Conservation (phyloP, 2,329 filamentous ascomycete genomes). For the Trichoderma sp. region DNA sequence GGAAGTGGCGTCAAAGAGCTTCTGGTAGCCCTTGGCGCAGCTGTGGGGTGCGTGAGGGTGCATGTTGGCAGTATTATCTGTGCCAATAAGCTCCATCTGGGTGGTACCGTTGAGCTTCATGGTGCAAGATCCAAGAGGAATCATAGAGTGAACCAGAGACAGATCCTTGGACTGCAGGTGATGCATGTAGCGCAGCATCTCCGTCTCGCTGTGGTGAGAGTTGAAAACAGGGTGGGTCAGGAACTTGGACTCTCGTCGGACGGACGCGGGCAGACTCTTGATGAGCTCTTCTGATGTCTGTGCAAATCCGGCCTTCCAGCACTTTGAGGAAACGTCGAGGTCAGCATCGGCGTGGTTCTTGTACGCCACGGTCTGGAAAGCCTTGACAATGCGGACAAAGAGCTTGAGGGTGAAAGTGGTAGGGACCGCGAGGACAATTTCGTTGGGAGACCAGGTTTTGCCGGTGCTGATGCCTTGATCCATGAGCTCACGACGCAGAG, state of each 20-base stretch:
- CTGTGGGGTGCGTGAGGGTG: conserved; percentile 76
- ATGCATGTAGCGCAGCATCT: conserved; percentile 90
- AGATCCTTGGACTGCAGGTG: conserved; percentile 93
- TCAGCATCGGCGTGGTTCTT: conserved; percentile 34
- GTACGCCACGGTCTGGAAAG: conserved; percentile 37
- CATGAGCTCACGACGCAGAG: conserved; percentile 47
- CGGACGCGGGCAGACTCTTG: conserved; percentile 54
- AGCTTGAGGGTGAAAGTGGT: conserved; percentile 35
- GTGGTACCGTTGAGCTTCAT: conserved; percentile 97
- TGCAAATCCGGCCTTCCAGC: conserved; percentile 46
- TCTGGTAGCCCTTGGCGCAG: conserved; percentile 68
- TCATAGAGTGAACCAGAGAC: conserved; percentile 95
- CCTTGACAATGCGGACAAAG: conserved; percentile 33
- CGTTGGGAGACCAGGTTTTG: conserved; percentile 51
- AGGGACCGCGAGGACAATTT: conserved; percentile 37
- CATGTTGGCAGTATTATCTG: conserved; percentile 73
- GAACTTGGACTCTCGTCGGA: conserved; percentile 74
- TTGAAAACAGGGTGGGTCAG: conserved; percentile 94
- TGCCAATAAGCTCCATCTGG: conserved; percentile 87
- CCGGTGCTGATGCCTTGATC: conserved; percentile 73
- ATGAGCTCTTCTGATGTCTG: conserved; percentile 44
- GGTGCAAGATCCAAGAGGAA: conserved; percentile 92
- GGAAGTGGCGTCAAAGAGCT: conserved; percentile 73
- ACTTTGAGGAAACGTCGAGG: conserved; percentile 42
- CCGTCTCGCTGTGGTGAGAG: conserved; percentile 90